Percentiles rank a stretch among this genome's conserved stretches.
Conservation (phyloP, 2,329 filamentous ascomycete genomes). For the Epichloe hybrida region DNA sequence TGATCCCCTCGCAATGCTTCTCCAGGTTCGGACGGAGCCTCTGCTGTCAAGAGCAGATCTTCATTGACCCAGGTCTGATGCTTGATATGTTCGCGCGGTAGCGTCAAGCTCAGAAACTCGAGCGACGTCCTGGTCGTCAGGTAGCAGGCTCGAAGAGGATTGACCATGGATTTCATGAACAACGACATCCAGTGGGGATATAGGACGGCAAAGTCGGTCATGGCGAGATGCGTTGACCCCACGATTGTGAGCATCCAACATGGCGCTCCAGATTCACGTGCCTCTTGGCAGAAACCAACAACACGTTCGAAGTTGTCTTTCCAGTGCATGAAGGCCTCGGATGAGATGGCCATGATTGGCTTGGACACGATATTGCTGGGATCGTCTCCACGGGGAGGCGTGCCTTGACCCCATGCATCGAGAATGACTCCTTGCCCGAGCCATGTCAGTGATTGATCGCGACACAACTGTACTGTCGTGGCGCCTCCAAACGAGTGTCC, state of each 20-base stretch:
- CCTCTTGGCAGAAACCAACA: constrained; percentile 42
- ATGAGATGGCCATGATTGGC: constrained; percentile 50
- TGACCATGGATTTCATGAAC: constrained; percentile 48
- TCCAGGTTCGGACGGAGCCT: constrained; percentile 25
- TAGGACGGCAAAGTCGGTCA: constrained; percentile 52
- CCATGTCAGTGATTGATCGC: constrained; percentile 39
- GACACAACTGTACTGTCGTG: constrained; percentile 45
- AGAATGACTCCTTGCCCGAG: constrained; percentile 52
- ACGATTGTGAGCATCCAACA: constrained; percentile 39
- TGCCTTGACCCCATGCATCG: constrained; percentile 48
- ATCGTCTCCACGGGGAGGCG: constrained; percentile 28
- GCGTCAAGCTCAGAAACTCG: constrained; percentile 44
- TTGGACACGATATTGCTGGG: constrained; percentile 30
- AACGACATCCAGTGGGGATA: constrained; percentile 46
- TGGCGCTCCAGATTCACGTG: constrained; percentile 28
- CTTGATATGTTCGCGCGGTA: constrained; percentile 32
- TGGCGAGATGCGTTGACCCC: constrained; percentile 51
- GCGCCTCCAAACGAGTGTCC: constrained; percentile 57
- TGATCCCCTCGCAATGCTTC: constrained; percentile 35
- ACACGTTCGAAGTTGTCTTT: constrained; percentile 47
- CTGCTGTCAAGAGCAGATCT: constrained; percentile 29
- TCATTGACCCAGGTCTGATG: constrained; percentile 42
- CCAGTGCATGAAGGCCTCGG: constrained; percentile 61
- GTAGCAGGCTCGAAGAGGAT: constrained; percentile 47
- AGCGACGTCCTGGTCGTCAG: constrained; percentile 49